Evolutionary conservation across 495 filamentous ascomycete genomes (phyloP).

Genomic region (Penicillium psychrofluorescens): DNA sequence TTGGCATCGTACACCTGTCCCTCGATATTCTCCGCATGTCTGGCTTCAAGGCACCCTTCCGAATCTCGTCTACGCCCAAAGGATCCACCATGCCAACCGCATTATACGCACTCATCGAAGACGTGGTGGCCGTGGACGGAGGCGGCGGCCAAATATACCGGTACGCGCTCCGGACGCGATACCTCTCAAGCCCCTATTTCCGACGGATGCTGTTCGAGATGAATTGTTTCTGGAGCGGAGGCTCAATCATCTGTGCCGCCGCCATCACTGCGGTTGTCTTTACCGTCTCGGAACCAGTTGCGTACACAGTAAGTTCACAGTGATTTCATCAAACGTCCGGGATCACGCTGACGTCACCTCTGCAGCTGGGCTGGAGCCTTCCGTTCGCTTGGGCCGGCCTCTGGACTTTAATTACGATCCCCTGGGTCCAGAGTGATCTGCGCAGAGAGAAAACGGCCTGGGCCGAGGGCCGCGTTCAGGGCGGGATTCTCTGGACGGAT

Average conservation of each 20-base stretch:
- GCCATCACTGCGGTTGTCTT: slow-evolving; percentile 56
- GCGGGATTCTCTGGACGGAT: slow-evolving; percentile 32
- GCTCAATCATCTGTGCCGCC: slow-evolving; percentile 46
- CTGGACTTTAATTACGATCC: slow-evolving; percentile 60
- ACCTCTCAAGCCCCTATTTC: slow-evolving; percentile 63
- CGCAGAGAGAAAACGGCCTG: slow-evolving; percentile 57
- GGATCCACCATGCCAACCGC: slow-evolving; percentile 63
- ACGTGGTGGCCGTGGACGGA: slow-evolving; percentile 74
- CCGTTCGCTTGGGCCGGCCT: slow-evolving; percentile 63
- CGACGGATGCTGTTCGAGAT: slow-evolving; percentile 62
- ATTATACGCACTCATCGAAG: slow-evolving; percentile 71
- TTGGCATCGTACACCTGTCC: slow-evolving; percentile 47
- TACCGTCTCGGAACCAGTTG: slow-evolving; percentile 52
- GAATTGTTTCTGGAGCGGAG: slow-evolving; percentile 72
- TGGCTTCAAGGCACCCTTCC: slow-evolving; percentile 51
- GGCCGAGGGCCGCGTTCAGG: slow-evolving; percentile 34
- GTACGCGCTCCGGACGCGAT: slow-evolving; percentile 55
- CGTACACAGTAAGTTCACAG: slow-evolving; percentile 56
- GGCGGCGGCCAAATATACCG: slow-evolving; percentile 63
- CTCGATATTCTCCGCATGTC: slow-evolving; percentile 38
- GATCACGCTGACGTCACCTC: slow-evolving; percentile 6
- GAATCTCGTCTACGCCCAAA: slow-evolving; percentile 63
- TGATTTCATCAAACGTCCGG: neutral
- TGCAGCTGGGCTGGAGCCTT: slow-evolving; percentile 53
- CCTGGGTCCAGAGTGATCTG: slow-evolving; percentile 59